phyloP scores from a whole-genome alignment of 345 rosid genomes.

The Firmiana major region DNA sequence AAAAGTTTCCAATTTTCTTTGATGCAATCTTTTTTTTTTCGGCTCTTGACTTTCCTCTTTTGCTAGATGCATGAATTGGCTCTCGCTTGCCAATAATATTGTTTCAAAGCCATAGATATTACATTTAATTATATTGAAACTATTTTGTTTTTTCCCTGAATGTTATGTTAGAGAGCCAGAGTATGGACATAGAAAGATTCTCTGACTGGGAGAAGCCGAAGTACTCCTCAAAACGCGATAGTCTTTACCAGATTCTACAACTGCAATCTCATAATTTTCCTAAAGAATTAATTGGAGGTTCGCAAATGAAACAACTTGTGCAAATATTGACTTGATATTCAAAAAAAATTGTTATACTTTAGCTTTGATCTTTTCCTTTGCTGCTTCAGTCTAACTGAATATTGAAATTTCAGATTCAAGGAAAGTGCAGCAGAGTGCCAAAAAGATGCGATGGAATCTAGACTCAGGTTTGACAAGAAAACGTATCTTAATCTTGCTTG shows the following conservation, averaged over 20 bases:
- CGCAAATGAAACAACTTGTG: background rate
- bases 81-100: background rate
- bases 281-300: constrained; percentile 49
- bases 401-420: constrained; percentile 2
- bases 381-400: background rate
- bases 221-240: constrained; percentile 27
- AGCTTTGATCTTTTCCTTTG: background rate
- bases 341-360: background rate
- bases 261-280: constrained; percentile 44
- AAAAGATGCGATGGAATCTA: constrained; percentile 14
- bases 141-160: background rate
- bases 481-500: background rate
- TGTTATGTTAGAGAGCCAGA: constrained; percentile 29
- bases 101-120: background rate
- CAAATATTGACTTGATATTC: background rate
- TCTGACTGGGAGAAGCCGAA: constrained; percentile 44
- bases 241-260: constrained; percentile 39
- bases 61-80: background rate
- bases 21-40: background rate
- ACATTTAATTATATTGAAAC: background rate
- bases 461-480: constrained; percentile 10
- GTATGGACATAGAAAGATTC: constrained; percentile 47
- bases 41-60: background rate
- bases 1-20: background rate
- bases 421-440: background rate